Conservation (phyloP, 805 yeast species). For the Candida endomychidarum region DNA sequence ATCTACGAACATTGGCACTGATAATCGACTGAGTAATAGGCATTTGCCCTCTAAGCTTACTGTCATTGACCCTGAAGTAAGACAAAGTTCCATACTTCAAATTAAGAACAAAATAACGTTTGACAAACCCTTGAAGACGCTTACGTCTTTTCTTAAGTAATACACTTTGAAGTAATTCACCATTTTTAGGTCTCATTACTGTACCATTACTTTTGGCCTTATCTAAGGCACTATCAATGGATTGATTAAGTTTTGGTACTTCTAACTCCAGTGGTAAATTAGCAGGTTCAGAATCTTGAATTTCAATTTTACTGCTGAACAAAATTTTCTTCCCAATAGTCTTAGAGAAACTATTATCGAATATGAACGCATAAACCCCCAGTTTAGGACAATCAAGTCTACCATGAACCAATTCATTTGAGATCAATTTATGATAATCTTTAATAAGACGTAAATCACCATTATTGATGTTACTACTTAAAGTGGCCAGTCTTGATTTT, state of each 20-base stretch:
- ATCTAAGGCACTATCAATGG: slow-evolving; percentile 6
- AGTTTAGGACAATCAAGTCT: slow-evolving; percentile 55
- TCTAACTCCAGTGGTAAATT: not conserved
- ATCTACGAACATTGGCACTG: slow-evolving; percentile 66
- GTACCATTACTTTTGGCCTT: slow-evolving; percentile 11
- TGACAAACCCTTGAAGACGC: slow-evolving; percentile 81
- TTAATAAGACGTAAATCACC: slow-evolving; percentile 53
- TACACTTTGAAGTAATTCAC: slow-evolving; percentile 75
- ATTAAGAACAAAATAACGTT: slow-evolving; percentile 81
- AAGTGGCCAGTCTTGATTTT: slow-evolving; percentile 37
- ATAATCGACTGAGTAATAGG: slow-evolving; percentile 81
- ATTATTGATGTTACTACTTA: slow-evolving; percentile 38
- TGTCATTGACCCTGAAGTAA: slow-evolving; percentile 73
- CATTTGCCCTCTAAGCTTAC: slow-evolving; percentile 86
- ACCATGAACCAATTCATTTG: slow-evolving; percentile 63
- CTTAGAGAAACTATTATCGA: slow-evolving; percentile 89
- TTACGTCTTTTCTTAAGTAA: slow-evolving; percentile 77
- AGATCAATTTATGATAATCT: slow-evolving; percentile 52
- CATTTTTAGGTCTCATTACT: slow-evolving; percentile 49
- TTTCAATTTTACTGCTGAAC: slow-evolving; percentile 44
- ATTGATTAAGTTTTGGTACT: slow-evolving; percentile 1
- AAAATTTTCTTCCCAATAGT: slow-evolving; percentile 78
- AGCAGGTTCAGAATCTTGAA: not conserved
- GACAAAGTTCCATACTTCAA: slow-evolving; percentile 79
- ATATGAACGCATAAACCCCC: slow-evolving; percentile 82